Percentiles rank a stretch among this genome's conserved stretches.
Evolutionary conservation across 78 protist species (phyloP).

Genomic region (Planoprotostelium fungivorum): DNA sequence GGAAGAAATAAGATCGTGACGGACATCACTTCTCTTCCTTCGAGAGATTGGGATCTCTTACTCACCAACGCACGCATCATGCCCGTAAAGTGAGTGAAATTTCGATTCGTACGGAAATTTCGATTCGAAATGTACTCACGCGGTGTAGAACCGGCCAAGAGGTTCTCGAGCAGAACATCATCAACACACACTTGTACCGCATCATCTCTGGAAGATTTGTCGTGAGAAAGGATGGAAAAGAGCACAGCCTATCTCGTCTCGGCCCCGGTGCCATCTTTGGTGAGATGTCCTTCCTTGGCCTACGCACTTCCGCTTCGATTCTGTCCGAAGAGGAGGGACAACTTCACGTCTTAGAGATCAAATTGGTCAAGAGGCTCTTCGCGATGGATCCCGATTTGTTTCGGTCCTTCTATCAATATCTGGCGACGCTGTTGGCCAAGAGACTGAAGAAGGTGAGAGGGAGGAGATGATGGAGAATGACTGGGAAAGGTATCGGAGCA

Average conservation of each 20-base stretch:
- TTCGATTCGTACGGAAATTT: not conserved
- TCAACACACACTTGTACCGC: conserved; percentile 33
- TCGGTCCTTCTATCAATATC: not conserved
- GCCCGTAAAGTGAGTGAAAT: conserved; percentile 8
- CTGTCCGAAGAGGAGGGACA: conserved; percentile 38
- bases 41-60: conserved; percentile 49
- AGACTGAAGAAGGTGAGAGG: not conserved
- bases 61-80: conserved; percentile 53
- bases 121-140: not conserved
- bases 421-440: not conserved
- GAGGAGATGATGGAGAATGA: not conserved
- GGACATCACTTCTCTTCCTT: not conserved
- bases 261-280: conserved; percentile 62
- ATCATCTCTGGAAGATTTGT: conserved; percentile 35
- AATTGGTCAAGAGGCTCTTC: not conserved
- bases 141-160: conserved; percentile 9
- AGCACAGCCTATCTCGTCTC: conserved; percentile 35
- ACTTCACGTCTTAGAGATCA: conserved; percentile 11
- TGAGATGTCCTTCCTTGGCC: conserved; percentile 66
- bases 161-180: conserved; percentile 6
- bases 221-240: conserved; percentile 15
- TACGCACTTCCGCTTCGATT: conserved; percentile 48
- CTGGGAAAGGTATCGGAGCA: too few relatives aligned
- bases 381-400: not conserved
- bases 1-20: not conserved